phyloP scores from a whole-genome alignment of 1,139 yeast species.

The Blastobotrys raffinosifermentans region DNA sequence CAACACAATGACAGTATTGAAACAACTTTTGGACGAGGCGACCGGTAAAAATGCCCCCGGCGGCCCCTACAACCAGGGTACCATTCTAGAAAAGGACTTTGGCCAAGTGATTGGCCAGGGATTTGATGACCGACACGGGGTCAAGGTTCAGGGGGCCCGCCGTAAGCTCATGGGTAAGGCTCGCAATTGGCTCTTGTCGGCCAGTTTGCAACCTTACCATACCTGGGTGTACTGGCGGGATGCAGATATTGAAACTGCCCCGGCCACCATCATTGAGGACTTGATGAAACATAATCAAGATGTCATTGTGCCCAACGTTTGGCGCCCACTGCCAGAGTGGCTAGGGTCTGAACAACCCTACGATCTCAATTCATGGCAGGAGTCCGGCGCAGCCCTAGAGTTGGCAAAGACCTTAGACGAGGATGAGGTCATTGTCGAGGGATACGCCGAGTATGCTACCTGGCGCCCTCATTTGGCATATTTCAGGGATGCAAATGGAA shows the following conservation, averaged over 20 bases:
- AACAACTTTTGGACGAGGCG: slow-evolving; percentile 51
- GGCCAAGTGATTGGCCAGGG: slow-evolving; percentile 74
- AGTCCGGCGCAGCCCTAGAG: slow-evolving; percentile 73
- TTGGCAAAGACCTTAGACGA: slow-evolving; percentile 70
- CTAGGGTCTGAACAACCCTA: slow-evolving; percentile 85
- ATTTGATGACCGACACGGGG: slow-evolving; percentile 71
- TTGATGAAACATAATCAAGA: slow-evolving; percentile 59
- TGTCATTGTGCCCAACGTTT: slow-evolving; percentile 79
- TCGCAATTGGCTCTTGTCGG: slow-evolving; percentile 61
- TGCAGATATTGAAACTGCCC: slow-evolving; percentile 61
- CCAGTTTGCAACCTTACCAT: slow-evolving; percentile 58
- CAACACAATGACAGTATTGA: slow-evolving; percentile 47
- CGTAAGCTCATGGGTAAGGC: slow-evolving; percentile 70
- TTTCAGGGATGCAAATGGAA: slow-evolving; percentile 74
- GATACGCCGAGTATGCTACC: slow-evolving; percentile 85
- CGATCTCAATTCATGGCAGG: slow-evolving; percentile 90
- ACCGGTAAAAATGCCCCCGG: background rate
- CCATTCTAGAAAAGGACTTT: slow-evolving; percentile 57
- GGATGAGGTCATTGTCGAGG: slow-evolving; percentile 88
- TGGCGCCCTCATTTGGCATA: slow-evolving; percentile 92
- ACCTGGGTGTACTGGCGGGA: slow-evolving; percentile 77
- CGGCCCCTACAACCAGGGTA: slow-evolving; percentile 15
- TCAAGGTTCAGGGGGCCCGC: slow-evolving; percentile 66
- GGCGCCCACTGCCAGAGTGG: slow-evolving; percentile 92
- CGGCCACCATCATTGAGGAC: slow-evolving; percentile 57